These are phyloP conservation scores for Ochetophila trinervis DNA, from an alignment of 306 rosid species.

Conservation along the genomic window DNA sequence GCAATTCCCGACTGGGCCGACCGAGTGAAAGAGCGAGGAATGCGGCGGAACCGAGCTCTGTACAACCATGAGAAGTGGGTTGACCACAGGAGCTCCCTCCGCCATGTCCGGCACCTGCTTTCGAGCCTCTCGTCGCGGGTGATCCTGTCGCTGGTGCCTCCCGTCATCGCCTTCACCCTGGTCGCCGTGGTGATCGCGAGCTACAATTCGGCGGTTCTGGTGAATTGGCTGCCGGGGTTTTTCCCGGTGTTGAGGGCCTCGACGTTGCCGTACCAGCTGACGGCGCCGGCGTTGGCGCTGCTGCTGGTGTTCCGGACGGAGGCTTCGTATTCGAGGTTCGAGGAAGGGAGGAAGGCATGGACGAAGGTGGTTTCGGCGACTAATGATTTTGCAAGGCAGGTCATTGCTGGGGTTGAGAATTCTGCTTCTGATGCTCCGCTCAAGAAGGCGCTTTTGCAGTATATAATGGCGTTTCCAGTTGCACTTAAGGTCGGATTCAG, in stretches of 20 bases:
- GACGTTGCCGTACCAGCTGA: slow-evolving; percentile 75
- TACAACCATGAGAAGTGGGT: slow-evolving; percentile 67
- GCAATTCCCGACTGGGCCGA: slow-evolving; percentile 84
- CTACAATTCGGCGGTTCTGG: slow-evolving; percentile 55
- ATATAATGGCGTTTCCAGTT: slow-evolving; percentile 73
- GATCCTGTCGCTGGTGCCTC: slow-evolving; percentile 66
- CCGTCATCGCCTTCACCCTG: slow-evolving; percentile 61
- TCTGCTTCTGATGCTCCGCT: slow-evolving; percentile 39
- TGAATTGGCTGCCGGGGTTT: slow-evolving; percentile 48
- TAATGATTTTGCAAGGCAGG: slow-evolving; percentile 62
- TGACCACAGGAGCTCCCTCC: slow-evolving; percentile 74
- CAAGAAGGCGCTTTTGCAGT: slow-evolving; percentile 66
- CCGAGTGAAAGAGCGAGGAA: slow-evolving; percentile 60
- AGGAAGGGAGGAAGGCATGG: slow-evolving; percentile 91
- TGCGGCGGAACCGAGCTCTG: slow-evolving; percentile 49
- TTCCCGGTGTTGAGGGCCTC: slow-evolving; percentile 59
- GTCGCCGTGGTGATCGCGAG: slow-evolving; percentile 57
- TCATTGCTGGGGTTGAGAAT: slow-evolving; percentile 40
- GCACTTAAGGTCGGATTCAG: slow-evolving; percentile 56
- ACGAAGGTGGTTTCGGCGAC: slow-evolving; percentile 57
- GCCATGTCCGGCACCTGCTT: slow-evolving; percentile 73
- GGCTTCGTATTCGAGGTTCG: slow-evolving; percentile 76
- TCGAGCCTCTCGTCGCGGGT: slow-evolving; percentile 80
- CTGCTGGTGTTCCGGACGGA: slow-evolving; percentile 83
- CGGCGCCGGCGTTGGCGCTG: slow-evolving; percentile 85